phyloP scores from a whole-genome alignment of 73 alveolate genomes.

The Paramecium caudatum region DNA sequence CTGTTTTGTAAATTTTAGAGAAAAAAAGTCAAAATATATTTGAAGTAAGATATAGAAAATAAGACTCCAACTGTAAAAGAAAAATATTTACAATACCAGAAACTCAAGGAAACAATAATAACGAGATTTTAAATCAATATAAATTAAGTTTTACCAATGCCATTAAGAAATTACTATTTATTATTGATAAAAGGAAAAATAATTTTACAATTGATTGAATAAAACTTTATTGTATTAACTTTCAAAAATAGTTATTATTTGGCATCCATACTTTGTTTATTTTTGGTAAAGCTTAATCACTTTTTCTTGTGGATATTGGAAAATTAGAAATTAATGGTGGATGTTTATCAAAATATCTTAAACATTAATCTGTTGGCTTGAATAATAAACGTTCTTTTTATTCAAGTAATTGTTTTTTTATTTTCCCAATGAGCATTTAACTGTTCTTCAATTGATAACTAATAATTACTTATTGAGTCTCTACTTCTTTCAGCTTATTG shows the following conservation, averaged over 20 bases:
- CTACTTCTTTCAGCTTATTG: background rate
- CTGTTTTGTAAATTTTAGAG: background rate
- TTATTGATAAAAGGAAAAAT: no score
- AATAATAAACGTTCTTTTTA: background rate
- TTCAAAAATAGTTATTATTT: background rate
- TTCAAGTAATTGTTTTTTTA: background rate
- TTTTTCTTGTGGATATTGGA: background rate
- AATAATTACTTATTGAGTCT: background rate
- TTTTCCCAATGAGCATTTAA: background rate
- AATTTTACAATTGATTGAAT: no score
- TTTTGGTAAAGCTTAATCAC: background rate
- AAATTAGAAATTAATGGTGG: background rate
- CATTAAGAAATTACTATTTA: no score
- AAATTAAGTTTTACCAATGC: no score
- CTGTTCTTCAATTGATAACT: background rate
- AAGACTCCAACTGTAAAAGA: background rate
- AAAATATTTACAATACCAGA: background rate
- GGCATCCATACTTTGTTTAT: slow-evolving; percentile 21
- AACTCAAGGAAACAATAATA: no score
- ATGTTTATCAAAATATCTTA: background rate
- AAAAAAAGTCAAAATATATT: background rate
- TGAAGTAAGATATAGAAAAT: background rate
- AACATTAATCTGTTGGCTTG: slow-evolving; percentile 22
- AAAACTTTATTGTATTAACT: no score
- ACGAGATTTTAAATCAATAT: no score